These are phyloP conservation scores for Erodium texanum DNA, from an alignment of 441 rosid species.

Conservation along the genomic window DNA sequence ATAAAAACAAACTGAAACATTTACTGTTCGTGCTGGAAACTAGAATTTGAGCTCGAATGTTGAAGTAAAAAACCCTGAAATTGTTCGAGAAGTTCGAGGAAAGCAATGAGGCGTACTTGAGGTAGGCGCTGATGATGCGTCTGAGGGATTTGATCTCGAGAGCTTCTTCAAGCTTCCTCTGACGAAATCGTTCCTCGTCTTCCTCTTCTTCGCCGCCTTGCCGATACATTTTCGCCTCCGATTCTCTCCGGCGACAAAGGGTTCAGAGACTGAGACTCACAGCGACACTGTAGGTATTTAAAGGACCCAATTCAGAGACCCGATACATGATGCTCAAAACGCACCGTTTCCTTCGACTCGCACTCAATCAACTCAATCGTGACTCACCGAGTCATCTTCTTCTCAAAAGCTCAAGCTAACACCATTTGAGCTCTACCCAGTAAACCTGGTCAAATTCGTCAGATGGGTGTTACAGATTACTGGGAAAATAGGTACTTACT, in stretches of 20 bases:
- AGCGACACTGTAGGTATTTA: not conserved
- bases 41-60: not conserved
- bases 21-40: not conserved
- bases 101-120: constrained; percentile 42
- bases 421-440: not conserved
- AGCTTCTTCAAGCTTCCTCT: constrained; percentile 78
- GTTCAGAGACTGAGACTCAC: not conserved
- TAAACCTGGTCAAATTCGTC: not conserved
- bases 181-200: constrained; percentile 52
- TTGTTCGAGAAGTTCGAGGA: not conserved
- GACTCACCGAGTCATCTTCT: not conserved
- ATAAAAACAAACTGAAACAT: not conserved
- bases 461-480: not conserved
- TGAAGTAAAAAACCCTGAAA: not conserved
- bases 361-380: not conserved
- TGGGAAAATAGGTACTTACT: not conserved
- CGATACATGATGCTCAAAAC: not conserved
- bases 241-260: constrained; percentile 4
- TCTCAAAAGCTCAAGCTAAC: not conserved
- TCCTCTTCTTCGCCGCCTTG: constrained; percentile 26
- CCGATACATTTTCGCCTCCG: not conserved
- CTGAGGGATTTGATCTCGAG: constrained; percentile 92
- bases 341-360: not conserved
- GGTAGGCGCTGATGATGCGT: constrained; percentile 86
- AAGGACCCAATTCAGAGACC: not conserved